Percentiles rank a stretch among this genome's conserved stretches.
Conservation (phyloP, 129 eudicot species). For the Artemisia tridentata region DNA sequence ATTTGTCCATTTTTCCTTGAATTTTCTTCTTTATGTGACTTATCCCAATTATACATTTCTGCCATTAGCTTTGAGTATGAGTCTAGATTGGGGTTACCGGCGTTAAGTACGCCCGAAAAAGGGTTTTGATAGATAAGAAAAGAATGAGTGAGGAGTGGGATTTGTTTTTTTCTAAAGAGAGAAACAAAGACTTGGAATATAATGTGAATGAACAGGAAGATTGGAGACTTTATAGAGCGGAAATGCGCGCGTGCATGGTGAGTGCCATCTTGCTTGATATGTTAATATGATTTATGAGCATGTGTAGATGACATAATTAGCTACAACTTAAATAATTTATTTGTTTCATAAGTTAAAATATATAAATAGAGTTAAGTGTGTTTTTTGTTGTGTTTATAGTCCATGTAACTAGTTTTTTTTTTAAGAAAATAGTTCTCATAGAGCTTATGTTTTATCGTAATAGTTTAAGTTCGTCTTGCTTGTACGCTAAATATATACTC, state of each 20-base stretch:
- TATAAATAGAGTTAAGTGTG: background rate
- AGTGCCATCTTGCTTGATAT: conserved; percentile 25
- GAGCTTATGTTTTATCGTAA: no score
- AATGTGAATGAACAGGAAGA: conserved; percentile 34
- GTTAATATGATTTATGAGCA: conserved; percentile 3
- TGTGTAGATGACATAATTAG: conserved; percentile 10
- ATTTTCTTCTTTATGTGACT: conserved; percentile 36
- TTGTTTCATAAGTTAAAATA: background rate
- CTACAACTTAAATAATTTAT: background rate
- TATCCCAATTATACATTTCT: conserved; percentile 48
- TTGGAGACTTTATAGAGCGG: conserved; percentile 25
- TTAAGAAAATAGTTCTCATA: no score
- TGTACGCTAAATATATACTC: no score
- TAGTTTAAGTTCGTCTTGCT: no score
- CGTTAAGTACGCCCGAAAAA: no score
- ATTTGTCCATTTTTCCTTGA: conserved; percentile 32
- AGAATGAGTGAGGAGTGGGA: conserved; percentile 14
- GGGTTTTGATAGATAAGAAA: conserved; percentile 18
- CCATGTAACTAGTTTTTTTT: no score
- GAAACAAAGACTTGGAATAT: conserved; percentile 1
- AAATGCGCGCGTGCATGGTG: conserved; percentile 36
- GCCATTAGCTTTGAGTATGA: conserved; percentile 13
- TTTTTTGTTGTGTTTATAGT: no score
- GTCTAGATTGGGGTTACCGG: conserved; percentile 3
- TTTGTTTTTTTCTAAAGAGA: conserved; percentile 27